Evolutionary conservation across 1,284 basidiomycete genomes (phyloP), one percentile per base, ranked within the genome.

Genomic region (Cryptococcus sp.): DNA sequence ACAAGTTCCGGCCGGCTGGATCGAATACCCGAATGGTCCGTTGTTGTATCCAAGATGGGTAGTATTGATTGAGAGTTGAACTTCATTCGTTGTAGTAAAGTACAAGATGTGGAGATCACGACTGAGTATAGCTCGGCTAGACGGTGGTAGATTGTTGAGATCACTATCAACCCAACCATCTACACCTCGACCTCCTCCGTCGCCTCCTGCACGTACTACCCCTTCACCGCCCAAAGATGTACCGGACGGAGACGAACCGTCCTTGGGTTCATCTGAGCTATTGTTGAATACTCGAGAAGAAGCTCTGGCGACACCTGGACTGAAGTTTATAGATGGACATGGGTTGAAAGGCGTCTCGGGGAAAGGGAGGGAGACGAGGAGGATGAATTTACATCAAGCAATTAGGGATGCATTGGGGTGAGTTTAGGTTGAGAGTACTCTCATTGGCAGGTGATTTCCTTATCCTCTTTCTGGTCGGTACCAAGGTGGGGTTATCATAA

Each of bases 361-460:
- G n/a, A 84, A 83, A 42, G 88, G 87, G 31, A 82, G 88, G 50
- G 88, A 91, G 75, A 90, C 89, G 31, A 82, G 89, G 56, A 89
- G 90, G 78, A 92, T 92, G 89, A 94, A 93, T 70, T 79, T 86
- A 60, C 92, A 91, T 72, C 90, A 93, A 71, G 87, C 90, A 1
- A 82, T 94, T n/a, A 82, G 90, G 46, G 90, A 93, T 72, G 89
- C 89, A 3, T 83, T 93, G 79, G 87, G 87, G 88, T 87, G 65
- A 56, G 77, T 58, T 23, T 23, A 23, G 23, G 23, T 23, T 23
- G 23, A 23, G 23, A 11, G 15, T 23, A 11, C 36, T 23, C 33
- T 46, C 30, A 42, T n/a, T 34, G 23, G 23, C 23, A 23, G 44
- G 8, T 46, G 13, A 31, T 46, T 8, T 46, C 44, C 8, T 46